Base-by-base conservation (phyloP, 1,139 yeast species). In the Meyerozyma elateridarum region DNA sequence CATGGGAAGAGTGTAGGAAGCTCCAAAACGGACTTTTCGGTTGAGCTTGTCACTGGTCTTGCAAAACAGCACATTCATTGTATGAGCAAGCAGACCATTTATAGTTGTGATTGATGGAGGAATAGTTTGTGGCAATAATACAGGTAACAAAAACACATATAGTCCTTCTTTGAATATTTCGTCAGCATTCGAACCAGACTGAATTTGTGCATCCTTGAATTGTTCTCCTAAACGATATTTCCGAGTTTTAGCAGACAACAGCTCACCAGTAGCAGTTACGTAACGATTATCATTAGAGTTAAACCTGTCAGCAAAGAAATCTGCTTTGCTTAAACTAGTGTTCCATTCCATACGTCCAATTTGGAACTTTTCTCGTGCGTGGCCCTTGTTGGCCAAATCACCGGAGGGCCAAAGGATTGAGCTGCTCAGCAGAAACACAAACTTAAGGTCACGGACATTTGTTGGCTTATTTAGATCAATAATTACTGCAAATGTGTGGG, bases 111-210 rank as follows among this genome's bases (percentile, higher is more conserved):
- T 68, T 0, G 91, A 59, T 34, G 88, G 91, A 0, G 95, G 91
- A 4, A 84, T 72, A 39, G 70, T 72, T 27, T 81, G 72, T 2
- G 91, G 87, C 34, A 85, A 70, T 3, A 81, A 61, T 2, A 83
- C 61, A 0, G 95, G 93, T 27, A 88, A 60, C 28, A 85, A 57
- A 52, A 83, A 88, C 1, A 87, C 79, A 49, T 88, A 88, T 47
- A 82, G 76, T 19, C 96, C 96, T 7, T 95, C 77, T 33, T 74
- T 74, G 44, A 65, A 66, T 22, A 59, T 40, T 16, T 45, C 41
- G 16, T 25, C 25, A 14, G 42, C 18, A 32, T 32, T 19, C 15
- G 20, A 19, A 18, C 20, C 22, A 11, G 29, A 32, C 29, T 13
- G 15, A 34, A 21, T 33, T 29, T 8, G 22, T 31, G 12, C 35